These are phyloP conservation scores for Phytophthora cactorum DNA, from an alignment of 352 stramenopile genomes.

Conservation along the genomic window DNA sequence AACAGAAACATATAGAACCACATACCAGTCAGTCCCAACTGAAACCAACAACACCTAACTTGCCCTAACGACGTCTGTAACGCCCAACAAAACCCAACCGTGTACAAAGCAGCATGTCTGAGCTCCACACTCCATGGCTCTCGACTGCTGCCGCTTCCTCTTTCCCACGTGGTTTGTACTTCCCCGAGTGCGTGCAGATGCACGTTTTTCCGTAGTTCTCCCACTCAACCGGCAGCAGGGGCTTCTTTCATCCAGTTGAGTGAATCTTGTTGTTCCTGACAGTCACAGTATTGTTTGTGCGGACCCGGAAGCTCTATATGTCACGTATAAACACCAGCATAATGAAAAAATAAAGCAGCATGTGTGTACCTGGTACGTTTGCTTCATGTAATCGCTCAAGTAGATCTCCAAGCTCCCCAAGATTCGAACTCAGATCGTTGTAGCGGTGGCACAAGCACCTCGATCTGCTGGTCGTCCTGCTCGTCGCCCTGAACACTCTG, in stretches of 20 bases:
- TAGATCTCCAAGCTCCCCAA: constrained; percentile 1
- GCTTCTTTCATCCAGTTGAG: neutral
- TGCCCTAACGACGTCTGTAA: no score
- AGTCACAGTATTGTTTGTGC: neutral
- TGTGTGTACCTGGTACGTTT: constrained; percentile 13
- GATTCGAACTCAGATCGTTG: constrained; percentile 5
- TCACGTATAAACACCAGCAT: neutral
- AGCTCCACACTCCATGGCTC: neutral
- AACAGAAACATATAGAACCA: neutral
- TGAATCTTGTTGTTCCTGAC: neutral
- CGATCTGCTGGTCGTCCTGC: neutral
- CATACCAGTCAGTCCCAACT: neutral
- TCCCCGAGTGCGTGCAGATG: neutral
- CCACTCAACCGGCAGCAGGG: neutral
- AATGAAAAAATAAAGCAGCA: neutral
- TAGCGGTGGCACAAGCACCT: neutral
- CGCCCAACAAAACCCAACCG: neutral
- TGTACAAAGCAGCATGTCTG: neutral
- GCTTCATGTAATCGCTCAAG: constrained; percentile 4
- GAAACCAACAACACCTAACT: no score
- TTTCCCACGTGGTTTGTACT: neutral
- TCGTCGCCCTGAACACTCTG: neutral
- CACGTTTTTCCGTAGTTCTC: neutral
- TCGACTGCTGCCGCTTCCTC: neutral
- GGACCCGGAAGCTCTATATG: neutral